phyloP scores from a whole-genome alignment of 768 basidiomycete species.

The Termitomyces sp. region DNA sequence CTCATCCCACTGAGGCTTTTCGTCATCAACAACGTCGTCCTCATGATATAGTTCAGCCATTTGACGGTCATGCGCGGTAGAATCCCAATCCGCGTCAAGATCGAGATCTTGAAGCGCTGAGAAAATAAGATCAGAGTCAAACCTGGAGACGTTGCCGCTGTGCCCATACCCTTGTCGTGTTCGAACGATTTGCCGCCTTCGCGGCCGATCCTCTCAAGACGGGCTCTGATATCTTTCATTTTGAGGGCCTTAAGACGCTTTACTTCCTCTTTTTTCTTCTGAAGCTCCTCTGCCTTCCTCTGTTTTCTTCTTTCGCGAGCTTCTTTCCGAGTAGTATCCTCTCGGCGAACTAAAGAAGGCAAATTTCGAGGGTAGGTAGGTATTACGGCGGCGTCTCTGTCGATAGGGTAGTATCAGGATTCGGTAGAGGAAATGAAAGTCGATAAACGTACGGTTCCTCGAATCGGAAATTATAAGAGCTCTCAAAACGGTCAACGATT shows the following conservation, averaged over 20 bases:
- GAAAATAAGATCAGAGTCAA: neutral
- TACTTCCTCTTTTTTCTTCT: slow-evolving; percentile 76
- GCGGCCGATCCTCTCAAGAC: slow-evolving; percentile 66
- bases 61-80: slow-evolving; percentile 75
- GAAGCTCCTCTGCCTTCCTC: slow-evolving; percentile 75
- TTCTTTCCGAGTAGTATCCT: slow-evolving; percentile 77
- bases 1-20: slow-evolving; percentile 89
- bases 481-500: slow-evolving; percentile 87
- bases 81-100: slow-evolving; percentile 92
- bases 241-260: slow-evolving; percentile 80
- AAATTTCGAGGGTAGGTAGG: slow-evolving; percentile 75
- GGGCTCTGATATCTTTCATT: slow-evolving; percentile 73
- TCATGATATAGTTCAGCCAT: slow-evolving; percentile 73
- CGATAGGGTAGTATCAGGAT: neutral
- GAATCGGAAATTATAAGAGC: slow-evolving; percentile 96
- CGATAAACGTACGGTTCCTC: slow-evolving; percentile 80
- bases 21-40: slow-evolving; percentile 33
- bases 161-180: slow-evolving; percentile 28
- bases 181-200: slow-evolving; percentile 62
- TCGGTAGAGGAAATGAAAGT: neutral
- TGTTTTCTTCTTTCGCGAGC: slow-evolving; percentile 76
- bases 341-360: slow-evolving; percentile 59
- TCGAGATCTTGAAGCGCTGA: slow-evolving; percentile 69
- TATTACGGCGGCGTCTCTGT: slow-evolving; percentile 64
- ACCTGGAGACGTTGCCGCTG: neutral